Conservation (phyloP, 2,329 filamentous ascomycete genomes). For the Xylariaceae sp. region DNA sequence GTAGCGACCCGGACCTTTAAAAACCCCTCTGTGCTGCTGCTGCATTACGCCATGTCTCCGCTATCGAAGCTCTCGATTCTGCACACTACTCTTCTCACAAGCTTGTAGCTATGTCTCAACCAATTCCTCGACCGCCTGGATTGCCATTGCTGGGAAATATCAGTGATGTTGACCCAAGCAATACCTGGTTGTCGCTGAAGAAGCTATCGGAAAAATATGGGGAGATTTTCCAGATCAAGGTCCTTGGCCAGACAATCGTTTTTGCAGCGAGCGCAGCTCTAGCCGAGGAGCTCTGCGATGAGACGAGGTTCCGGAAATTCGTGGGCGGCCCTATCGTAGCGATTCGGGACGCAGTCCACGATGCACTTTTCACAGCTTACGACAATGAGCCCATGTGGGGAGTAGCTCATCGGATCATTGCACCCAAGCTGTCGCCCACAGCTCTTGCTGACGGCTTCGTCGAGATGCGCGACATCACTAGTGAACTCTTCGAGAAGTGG, state of each 20-base stretch:
- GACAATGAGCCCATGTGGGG: slow-evolving; percentile 47
- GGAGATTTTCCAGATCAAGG: slow-evolving; percentile 42
- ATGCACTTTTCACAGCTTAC: slow-evolving; percentile 50
- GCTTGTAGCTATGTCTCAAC: slow-evolving; percentile 35
- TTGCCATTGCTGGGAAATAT: slow-evolving; percentile 50
- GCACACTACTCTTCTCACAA: slow-evolving; percentile 1
- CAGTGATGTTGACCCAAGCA: slow-evolving; percentile 44
- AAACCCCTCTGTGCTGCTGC: slow-evolving; percentile 8
- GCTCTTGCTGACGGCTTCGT: slow-evolving; percentile 36
- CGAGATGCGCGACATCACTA: slow-evolving; percentile 47
- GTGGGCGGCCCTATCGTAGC: slow-evolving; percentile 51
- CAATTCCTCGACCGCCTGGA: slow-evolving; percentile 48
- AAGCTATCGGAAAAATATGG: slow-evolving; percentile 46
- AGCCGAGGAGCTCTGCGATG: slow-evolving; percentile 45
- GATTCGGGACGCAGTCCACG: slow-evolving; percentile 47
- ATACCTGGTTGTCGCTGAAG: slow-evolving; percentile 48
- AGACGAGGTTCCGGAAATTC: slow-evolving; percentile 51
- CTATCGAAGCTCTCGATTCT: neutral
- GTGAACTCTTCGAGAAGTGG: slow-evolving; percentile 51
- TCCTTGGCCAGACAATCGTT: slow-evolving; percentile 37
- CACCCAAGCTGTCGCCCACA: slow-evolving; percentile 38
- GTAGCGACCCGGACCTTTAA: slow-evolving; percentile 10
- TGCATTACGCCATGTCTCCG: neutral
- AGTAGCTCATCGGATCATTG: slow-evolving; percentile 50
- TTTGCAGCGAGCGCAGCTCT: slow-evolving; percentile 40